These are phyloP conservation scores for Osmozyma mogii DNA, from an alignment of 805 yeast species.

Conservation along the genomic window DNA sequence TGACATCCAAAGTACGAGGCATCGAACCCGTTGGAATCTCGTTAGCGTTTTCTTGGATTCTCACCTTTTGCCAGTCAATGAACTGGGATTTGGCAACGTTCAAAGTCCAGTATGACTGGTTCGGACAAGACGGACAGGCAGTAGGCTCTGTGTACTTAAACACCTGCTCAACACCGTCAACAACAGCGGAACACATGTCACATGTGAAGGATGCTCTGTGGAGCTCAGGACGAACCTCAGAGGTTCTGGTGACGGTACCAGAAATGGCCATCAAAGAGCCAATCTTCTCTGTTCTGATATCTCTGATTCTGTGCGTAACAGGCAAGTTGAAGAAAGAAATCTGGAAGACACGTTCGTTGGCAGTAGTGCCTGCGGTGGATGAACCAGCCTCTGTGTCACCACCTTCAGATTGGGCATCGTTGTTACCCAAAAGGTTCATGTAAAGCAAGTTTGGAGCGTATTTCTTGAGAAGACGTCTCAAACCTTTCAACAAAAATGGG, in stretches of 20 bases:
- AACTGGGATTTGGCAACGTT: conserved; percentile 79
- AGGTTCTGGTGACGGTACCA: conserved; percentile 93
- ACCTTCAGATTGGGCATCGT: conserved; percentile 21
- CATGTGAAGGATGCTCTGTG: conserved; percentile 83
- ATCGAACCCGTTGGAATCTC: conserved; percentile 98
- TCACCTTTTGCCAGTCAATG: conserved; percentile 92
- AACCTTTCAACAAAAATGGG: conserved; percentile 73
- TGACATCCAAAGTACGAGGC: conserved; percentile 95
- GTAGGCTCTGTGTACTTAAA: conserved; percentile 94
- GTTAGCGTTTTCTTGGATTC: conserved; percentile 92
- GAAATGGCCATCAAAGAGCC: conserved; percentile 79
- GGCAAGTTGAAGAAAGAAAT: conserved; percentile 86
- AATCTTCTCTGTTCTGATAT: conserved; percentile 79
- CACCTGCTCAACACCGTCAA: conserved; percentile 86
- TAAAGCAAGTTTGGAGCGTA: conserved; percentile 62
- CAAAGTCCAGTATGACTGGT: conserved; percentile 79
- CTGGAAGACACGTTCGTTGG: conserved; percentile 73
- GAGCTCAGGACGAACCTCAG: conserved; percentile 94
- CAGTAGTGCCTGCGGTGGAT: conserved; percentile 37
- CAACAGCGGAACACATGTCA: conserved; percentile 75
- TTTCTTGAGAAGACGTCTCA: conserved; percentile 62
- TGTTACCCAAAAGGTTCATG: conserved; percentile 36
- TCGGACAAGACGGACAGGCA: conserved; percentile 82
- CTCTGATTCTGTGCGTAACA: conserved; percentile 75
- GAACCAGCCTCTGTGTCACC: conserved; percentile 23